Percentiles rank a stretch among this genome's conserved stretches.
These are phyloP conservation scores for Cystobasidium sp. DNA, from an alignment of 1,284 basidiomycete genomes.

Conservation along the genomic window DNA sequence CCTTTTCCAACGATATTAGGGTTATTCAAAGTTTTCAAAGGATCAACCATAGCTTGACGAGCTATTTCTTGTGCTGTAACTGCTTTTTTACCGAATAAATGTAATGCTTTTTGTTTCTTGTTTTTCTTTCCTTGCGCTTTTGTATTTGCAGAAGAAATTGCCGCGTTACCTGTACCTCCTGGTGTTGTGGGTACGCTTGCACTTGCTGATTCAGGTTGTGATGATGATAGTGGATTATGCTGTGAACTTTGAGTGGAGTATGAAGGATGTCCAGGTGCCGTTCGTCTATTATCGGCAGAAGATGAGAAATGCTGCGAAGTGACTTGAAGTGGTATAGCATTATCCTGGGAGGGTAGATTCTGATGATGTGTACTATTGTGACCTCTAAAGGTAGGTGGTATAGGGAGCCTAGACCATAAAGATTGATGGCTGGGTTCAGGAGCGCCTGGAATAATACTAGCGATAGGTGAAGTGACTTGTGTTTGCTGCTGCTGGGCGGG, in stretches of 20 bases:
- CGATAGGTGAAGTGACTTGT: constrained; percentile 3
- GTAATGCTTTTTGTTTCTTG: constrained; percentile 9
- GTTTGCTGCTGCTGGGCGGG: not conserved
- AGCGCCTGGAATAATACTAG: constrained; percentile 14
- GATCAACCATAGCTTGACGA: constrained; percentile 48
- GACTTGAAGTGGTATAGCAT: constrained; percentile 37
- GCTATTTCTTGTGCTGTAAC: constrained; percentile 47
- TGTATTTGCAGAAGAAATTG: not conserved
- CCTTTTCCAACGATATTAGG: constrained; percentile 39
- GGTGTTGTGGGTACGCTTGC: constrained; percentile 22
- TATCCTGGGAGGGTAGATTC: constrained; percentile 7
- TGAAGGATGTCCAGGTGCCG: constrained; percentile 13
- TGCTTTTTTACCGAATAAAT: constrained; percentile 41
- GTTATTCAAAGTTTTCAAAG: constrained; percentile 40
- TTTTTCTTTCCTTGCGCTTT: constrained; percentile 14
- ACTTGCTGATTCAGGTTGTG: constrained; percentile 13
- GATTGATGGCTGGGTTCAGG: constrained; percentile 20
- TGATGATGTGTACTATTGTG: constrained; percentile 3
- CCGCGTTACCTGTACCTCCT: not conserved
- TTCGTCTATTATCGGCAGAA: not conserved
- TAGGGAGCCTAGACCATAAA: constrained; percentile 37
- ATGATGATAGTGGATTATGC: not conserved
- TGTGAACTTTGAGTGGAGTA: not conserved
- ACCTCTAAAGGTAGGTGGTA: constrained; percentile 25
- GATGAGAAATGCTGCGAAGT: not conserved